A percentile compares a stretch with the other conserved stretches of the same genome.
Evolutionary conservation across 306 rosid genomes (phyloP).

Genomic region (Elaeagnus macrophylla): DNA sequence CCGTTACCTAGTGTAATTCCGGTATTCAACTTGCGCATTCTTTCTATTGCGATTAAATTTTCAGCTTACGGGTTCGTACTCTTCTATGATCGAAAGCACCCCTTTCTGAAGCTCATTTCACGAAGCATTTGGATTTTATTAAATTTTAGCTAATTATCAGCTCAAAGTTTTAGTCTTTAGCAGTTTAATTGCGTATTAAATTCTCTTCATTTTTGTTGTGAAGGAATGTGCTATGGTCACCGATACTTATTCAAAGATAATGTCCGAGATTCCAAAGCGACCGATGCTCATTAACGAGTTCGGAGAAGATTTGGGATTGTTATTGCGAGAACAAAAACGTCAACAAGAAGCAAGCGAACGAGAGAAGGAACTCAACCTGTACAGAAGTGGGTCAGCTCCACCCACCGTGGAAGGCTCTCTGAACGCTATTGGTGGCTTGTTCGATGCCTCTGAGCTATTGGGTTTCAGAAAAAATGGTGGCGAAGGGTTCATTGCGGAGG

Average conservation of each 20-base stretch:
- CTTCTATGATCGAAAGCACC: background rate
- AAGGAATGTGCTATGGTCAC: conserved; percentile 39
- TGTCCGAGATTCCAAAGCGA: conserved; percentile 64
- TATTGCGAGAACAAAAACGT: conserved; percentile 45
- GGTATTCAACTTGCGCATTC: no score
- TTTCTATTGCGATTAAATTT: conserved; percentile 2
- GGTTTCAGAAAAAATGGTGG: conserved; percentile 26
- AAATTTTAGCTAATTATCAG: conserved; percentile 24
- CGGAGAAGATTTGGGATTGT: conserved; percentile 50
- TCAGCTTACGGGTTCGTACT: conserved; percentile 10
- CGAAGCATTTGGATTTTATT: conserved; percentile 6
- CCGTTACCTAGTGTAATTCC: background rate
- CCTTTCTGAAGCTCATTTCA: conserved; percentile 4
- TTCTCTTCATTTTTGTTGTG: background rate
- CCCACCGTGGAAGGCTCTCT: conserved; percentile 86
- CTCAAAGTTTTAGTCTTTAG: conserved; percentile 36
- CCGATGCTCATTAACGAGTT: conserved; percentile 49
- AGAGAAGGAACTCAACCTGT: conserved; percentile 54
- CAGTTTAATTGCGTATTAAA: conserved; percentile 9
- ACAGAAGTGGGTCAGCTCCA: conserved; percentile 91
- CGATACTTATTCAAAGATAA: conserved; percentile 57
- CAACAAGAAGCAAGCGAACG: conserved; percentile 41
- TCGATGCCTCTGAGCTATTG: conserved; percentile 26
- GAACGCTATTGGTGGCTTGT: conserved; percentile 51
- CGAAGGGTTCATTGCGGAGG: conserved; percentile 27